Base-by-base conservation (phyloP, 2,329 filamentous ascomycete genomes). In the Diplodia corticola region DNA sequence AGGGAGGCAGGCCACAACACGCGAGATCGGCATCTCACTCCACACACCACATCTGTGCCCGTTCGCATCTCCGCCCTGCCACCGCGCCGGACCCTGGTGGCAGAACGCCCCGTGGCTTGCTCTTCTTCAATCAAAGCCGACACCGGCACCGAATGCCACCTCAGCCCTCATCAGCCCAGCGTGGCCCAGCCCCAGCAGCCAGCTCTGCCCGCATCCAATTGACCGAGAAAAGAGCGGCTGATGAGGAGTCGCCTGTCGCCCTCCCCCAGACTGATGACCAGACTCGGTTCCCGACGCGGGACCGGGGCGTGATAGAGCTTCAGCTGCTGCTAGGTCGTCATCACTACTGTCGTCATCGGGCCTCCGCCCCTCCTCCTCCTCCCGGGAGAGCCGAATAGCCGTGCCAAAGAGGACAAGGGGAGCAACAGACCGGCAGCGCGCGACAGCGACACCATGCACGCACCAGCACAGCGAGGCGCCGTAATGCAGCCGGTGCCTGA, bases 401-500 rank as follows among this genome's bases (percentile, higher is more conserved):
- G 54, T 9, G 6, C 53, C 53, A 55, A 26, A 28, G 28, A 28
- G 6, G 20, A 54, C 50, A 33, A 15, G 20, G 22, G 51, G 24
- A 20, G 35, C 7, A 57, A 20, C 33, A 26, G 55, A 10, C 55
- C 55, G 33, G 46, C 20, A 40, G 12, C 55, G 44, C n/a, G n/a
- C n/a, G n/a, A n/a, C n/a, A n/a, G n/a, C 55, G 55, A 46, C 55
- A 48, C 55, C 37, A 48, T 48, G 54, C 37, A 10, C 26, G 55
- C 37, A n/a, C 55, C 55, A 20, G 28, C 15, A 53, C 7, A 54
- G 40, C 40, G 9, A 44, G 40, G 37, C 37, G 55, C 55, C 55
- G 55, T 28, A 22, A 61, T 49, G 57, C 57, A 61, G 57, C 57
- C 44, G 40, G 57, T 61, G 57, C 57, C 57, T 61, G 57, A 26